phyloP scores from a whole-genome alignment of 2,329 filamentous ascomycete species.

The Teratosphaeriaceae sp. region DNA sequence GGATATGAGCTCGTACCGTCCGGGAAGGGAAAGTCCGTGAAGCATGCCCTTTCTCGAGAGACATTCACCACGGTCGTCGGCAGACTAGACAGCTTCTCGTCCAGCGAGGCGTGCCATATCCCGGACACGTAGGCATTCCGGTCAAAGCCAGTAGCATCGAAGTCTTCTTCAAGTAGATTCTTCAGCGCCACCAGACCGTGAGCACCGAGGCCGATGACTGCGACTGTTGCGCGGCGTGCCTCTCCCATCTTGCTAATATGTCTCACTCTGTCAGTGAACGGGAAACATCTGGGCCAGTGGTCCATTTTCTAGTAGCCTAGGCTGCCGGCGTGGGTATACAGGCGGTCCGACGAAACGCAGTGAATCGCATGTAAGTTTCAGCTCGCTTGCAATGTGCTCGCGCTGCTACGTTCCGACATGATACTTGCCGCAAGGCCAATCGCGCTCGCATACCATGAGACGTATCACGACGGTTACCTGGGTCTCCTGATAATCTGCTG shows the following conservation, averaged over 20 bases:
- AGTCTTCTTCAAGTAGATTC: conserved; percentile 1
- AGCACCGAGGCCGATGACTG: background rate
- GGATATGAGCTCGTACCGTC: conserved; percentile 2
- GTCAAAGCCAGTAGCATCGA: conserved; percentile 2
- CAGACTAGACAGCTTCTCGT: background rate
- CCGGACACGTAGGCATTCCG: background rate
- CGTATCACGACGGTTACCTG: too few relatives aligned
- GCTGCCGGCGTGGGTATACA: too few relatives aligned
- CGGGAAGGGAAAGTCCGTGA: conserved; percentile 3
- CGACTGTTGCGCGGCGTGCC: background rate
- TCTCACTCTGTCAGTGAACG: too few relatives aligned
- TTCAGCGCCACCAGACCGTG: background rate
- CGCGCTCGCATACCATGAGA: too few relatives aligned
- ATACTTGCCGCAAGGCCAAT: too few relatives aligned
- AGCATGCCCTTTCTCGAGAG: conserved; percentile 1
- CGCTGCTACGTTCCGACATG: too few relatives aligned
- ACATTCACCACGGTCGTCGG: conserved; percentile 1
- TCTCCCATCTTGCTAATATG: background rate
- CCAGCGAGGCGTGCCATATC: background rate
- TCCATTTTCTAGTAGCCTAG: too few relatives aligned
- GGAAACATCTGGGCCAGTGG: too few relatives aligned
- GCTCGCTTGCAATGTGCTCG: too few relatives aligned
- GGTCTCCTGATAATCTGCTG: too few relatives aligned
- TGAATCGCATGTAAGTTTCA: too few relatives aligned
- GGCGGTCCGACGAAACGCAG: too few relatives aligned